phyloP scores from a whole-genome alignment of 495 filamentous ascomycete species.

The Annulohypoxylon stygium region DNA sequence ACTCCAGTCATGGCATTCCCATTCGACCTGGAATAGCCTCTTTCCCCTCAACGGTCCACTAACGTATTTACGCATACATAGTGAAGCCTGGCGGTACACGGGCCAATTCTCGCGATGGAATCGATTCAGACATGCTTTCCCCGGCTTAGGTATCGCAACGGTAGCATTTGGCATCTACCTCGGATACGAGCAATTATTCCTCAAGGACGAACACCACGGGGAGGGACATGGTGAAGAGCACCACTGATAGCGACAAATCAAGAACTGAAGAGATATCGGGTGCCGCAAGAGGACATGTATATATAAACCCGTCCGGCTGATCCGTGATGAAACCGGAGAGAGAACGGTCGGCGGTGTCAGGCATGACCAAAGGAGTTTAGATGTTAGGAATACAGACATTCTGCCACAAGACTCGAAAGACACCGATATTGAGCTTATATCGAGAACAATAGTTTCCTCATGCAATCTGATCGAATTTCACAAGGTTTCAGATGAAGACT shows the following conservation, averaged over 20 bases:
- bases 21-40: background rate
- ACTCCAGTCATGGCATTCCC: background rate
- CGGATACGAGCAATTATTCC: slow-evolving; percentile 86
- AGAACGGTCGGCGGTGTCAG: slow-evolving; percentile 13
- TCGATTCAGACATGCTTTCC: slow-evolving; percentile 86
- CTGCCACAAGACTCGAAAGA: background rate
- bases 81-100: slow-evolving; percentile 94
- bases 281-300: slow-evolving; percentile 25
- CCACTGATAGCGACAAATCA: slow-evolving; percentile 44
- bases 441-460: background rate
- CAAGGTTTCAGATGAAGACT: background rate
- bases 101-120: slow-evolving; percentile 87
- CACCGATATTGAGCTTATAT: background rate
- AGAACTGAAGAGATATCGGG: background rate
- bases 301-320: slow-evolving; percentile 34
- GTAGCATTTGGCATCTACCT: slow-evolving; percentile 93
- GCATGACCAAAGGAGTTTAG: slow-evolving; percentile 7
- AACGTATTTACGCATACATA: slow-evolving; percentile 55
- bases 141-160: slow-evolving; percentile 89
- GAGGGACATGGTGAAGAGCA: slow-evolving; percentile 61
- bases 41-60: slow-evolving; percentile 19
- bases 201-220: slow-evolving; percentile 79
- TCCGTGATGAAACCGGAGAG: slow-evolving; percentile 18
- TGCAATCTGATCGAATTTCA: background rate
- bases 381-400: slow-evolving; percentile 18